phyloP scores from a whole-genome alignment of 345 rosid species.

The Rhodamnia rubescens region DNA sequence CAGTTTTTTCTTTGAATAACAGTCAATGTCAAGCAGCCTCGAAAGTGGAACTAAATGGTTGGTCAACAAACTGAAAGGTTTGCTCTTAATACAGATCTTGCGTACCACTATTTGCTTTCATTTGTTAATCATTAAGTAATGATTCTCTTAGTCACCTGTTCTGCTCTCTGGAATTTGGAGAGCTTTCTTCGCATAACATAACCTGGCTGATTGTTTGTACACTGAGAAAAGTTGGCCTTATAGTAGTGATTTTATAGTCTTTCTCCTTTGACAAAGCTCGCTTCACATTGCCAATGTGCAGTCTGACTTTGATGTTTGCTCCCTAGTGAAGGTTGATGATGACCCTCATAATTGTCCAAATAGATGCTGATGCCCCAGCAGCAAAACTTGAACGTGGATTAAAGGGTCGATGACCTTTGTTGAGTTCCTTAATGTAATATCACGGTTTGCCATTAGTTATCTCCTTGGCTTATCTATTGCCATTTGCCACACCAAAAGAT shows the following conservation, averaged over 20 bases:
- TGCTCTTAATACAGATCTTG: not conserved
- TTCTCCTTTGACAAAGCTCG: not conserved
- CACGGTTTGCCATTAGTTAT: not conserved
- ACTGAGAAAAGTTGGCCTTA: not conserved
- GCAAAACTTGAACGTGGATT: not conserved
- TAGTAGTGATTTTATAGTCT: not conserved
- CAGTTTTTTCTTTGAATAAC: not conserved
- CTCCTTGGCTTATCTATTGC: not conserved
- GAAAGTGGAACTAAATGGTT: slow-evolving; percentile 91
- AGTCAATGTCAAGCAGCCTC: slow-evolving; percentile 77
- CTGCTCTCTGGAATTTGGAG: not conserved
- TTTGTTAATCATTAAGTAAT: not conserved
- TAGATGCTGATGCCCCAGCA: not conserved
- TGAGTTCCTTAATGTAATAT: not conserved
- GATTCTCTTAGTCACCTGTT: not conserved
- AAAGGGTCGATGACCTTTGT: not conserved
- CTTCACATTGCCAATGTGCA: not conserved
- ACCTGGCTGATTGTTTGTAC: not conserved
- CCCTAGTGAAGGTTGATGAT: not conserved
- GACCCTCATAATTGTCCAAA: not conserved
- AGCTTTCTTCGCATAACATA: not conserved
- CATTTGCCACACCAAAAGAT: not conserved
- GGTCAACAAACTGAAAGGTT: slow-evolving; percentile 93
- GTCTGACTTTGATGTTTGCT: not conserved
- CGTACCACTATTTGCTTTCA: not conserved